phyloP scores from a whole-genome alignment of 2,329 filamentous ascomycete genomes.

The Colletotrichum acutatum region DNA sequence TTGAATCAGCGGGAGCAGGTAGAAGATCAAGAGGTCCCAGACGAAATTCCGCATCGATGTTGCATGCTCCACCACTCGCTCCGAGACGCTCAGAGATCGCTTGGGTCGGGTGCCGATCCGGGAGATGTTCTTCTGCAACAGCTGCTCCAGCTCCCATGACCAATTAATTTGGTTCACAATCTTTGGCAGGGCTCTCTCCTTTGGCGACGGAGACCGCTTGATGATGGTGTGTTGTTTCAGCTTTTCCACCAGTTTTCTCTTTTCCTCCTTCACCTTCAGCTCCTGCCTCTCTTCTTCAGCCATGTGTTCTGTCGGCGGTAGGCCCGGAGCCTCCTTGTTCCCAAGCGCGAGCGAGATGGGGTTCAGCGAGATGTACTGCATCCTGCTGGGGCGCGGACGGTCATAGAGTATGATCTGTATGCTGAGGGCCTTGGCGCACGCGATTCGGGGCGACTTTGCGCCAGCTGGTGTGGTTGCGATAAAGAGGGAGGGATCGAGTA shows the following conservation, averaged over 20 bases:
- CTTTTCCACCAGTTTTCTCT: conserved; percentile 81
- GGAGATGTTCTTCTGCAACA: conserved; percentile 91
- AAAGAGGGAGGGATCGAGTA: conserved; percentile 77
- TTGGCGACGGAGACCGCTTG: conserved; percentile 78
- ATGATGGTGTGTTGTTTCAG: conserved; percentile 88
- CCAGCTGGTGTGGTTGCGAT: conserved; percentile 65
- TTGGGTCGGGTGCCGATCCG: conserved; percentile 84
- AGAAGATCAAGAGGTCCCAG: conserved; percentile 77
- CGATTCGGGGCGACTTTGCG: conserved; percentile 74
- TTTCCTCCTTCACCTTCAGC: conserved; percentile 66
- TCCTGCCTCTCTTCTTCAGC: conserved; percentile 78
- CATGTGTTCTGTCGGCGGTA: conserved; percentile 61
- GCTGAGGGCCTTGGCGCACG: conserved; percentile 76
- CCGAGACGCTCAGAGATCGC: conserved; percentile 89
- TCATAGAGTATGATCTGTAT: conserved; percentile 93
- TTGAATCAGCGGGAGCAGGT: conserved; percentile 82
- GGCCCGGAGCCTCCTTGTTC: conserved; percentile 67
- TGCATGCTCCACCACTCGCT: conserved; percentile 93
- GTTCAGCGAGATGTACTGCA: conserved; percentile 95
- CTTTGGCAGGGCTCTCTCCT: conserved; percentile 82
- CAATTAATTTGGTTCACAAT: conserved; percentile 97
- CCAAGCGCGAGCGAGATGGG: conserved; percentile 89
- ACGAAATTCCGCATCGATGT: conserved; percentile 85
- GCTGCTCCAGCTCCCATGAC: conserved; percentile 86
- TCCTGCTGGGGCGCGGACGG: conserved; percentile 82